These are phyloP conservation scores for Phytophthora aleatoria DNA, from an alignment of 352 stramenopile genomes.

Conservation along the genomic window DNA sequence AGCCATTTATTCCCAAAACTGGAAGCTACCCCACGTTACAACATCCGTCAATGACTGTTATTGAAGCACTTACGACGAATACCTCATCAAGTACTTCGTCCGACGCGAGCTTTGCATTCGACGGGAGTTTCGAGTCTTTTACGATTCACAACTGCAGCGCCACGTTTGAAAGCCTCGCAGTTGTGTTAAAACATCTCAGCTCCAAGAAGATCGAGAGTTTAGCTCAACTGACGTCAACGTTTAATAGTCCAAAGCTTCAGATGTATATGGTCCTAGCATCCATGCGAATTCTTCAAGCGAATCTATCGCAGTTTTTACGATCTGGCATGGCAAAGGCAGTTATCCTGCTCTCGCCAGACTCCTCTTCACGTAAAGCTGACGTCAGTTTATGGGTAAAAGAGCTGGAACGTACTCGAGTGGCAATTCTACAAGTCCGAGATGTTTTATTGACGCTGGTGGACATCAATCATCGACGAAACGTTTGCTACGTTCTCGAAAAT, in stretches of 20 bases:
- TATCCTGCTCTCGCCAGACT: constrained; percentile 20
- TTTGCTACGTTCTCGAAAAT: constrained; percentile 28
- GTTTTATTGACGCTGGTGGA: constrained; percentile 42
- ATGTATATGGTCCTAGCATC: constrained; percentile 70
- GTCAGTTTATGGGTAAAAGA: constrained; percentile 20
- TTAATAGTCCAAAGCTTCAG: constrained; percentile 43
- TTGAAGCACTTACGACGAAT: constrained; percentile 27
- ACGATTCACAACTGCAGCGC: constrained; percentile 48
- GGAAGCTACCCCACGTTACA: constrained; percentile 35
- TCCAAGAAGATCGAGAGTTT: constrained; percentile 38
- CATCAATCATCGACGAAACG: constrained; percentile 30
- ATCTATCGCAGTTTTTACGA: constrained; percentile 69
- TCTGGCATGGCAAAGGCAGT: constrained; percentile 56
- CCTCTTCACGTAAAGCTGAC: neutral
- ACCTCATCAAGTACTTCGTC: neutral
- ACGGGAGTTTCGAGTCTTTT: constrained; percentile 48
- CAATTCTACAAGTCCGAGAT: constrained; percentile 41
- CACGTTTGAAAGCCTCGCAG: constrained; percentile 49
- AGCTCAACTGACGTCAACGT: constrained; percentile 14
- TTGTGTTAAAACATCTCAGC: constrained; percentile 49
- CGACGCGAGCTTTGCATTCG: constrained; percentile 31
- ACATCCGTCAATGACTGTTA: constrained; percentile 26
- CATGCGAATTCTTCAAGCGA: constrained; percentile 77
- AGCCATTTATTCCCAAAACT: constrained; percentile 50
- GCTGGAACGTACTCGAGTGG: constrained; percentile 18